These are phyloP conservation scores for Penicillium herquei DNA, from an alignment of 495 filamentous ascomycete genomes.

Conservation along the genomic window DNA sequence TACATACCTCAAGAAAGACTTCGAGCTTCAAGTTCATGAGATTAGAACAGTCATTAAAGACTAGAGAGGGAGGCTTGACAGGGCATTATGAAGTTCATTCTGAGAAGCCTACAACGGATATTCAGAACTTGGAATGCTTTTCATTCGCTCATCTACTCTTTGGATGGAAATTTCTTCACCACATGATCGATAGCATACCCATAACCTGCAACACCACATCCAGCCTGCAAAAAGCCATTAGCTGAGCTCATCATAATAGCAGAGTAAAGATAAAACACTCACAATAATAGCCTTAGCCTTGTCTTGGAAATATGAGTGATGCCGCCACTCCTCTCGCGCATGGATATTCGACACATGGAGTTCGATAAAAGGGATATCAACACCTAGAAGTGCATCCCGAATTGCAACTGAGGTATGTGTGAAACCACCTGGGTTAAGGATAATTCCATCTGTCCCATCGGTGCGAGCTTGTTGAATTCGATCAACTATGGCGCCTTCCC, in stretches of 20 bases:
- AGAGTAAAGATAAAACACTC: background rate
- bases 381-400: constrained; percentile 57
- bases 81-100: no score
- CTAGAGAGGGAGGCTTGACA: no score
- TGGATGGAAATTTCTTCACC: background rate
- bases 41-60: no score
- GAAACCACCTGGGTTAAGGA: constrained; percentile 60
- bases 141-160: background rate
- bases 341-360: constrained; percentile 60
- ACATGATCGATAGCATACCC: constrained; percentile 1
- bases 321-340: constrained; percentile 50
- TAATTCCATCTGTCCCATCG: constrained; percentile 32
- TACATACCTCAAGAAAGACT: no score
- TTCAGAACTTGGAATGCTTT: no score
- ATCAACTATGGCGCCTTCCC: constrained; percentile 54
- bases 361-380: constrained; percentile 63
- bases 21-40: no score
- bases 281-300: constrained; percentile 58
- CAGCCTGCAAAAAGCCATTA: background rate
- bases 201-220: background rate
- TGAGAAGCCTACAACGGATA: no score
- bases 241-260: background rate
- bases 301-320: constrained; percentile 58
- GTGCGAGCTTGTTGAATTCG: constrained; percentile 42
- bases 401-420: constrained; percentile 60